Evolutionary conservation across 2,329 filamentous ascomycete genomes (phyloP).

Genomic region (Botrytis elliptica): DNA sequence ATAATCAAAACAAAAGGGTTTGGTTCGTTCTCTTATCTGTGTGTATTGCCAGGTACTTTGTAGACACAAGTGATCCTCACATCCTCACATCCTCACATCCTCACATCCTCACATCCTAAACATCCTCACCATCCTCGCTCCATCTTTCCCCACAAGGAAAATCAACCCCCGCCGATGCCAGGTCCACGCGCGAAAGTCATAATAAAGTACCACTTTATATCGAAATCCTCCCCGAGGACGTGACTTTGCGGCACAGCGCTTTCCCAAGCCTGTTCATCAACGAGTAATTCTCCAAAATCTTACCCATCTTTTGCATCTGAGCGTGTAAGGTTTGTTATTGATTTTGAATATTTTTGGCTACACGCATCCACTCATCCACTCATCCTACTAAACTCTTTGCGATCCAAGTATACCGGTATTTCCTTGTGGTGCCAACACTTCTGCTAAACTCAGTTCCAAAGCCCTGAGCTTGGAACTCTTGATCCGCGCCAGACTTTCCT

Average conservation of each 20-base stretch:
- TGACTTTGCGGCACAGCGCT: slow-evolving; percentile 20
- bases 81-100: not conserved
- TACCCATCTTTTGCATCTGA: not conserved
- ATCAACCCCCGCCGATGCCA: slow-evolving; percentile 6
- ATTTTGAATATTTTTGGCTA: slow-evolving; percentile 18
- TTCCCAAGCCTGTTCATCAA: not conserved
- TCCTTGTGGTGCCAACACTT: slow-evolving; percentile 15
- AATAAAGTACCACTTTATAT: not conserved
- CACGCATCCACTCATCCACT: slow-evolving; percentile 9
- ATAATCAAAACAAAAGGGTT: not conserved
- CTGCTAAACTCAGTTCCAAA: not conserved
- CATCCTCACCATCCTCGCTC: not conserved
- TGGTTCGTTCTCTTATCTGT: not conserved
- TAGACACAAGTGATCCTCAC: not conserved
- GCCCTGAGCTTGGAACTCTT: slow-evolving; percentile 7
- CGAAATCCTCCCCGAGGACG: slow-evolving; percentile 4
- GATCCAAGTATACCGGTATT: not conserved
- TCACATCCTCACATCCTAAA: not conserved
- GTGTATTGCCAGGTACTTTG: not conserved
- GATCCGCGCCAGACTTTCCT: slow-evolving; percentile 9
- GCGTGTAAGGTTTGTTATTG: not conserved
- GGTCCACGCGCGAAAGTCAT: slow-evolving; percentile 9
- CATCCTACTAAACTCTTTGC: slow-evolving; percentile 14
- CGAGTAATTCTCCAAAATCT: not conserved
- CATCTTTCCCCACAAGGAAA: slow-evolving; percentile 5